phyloP scores from a whole-genome alignment of 805 yeast genomes.

The Saturnispora hagleri region DNA sequence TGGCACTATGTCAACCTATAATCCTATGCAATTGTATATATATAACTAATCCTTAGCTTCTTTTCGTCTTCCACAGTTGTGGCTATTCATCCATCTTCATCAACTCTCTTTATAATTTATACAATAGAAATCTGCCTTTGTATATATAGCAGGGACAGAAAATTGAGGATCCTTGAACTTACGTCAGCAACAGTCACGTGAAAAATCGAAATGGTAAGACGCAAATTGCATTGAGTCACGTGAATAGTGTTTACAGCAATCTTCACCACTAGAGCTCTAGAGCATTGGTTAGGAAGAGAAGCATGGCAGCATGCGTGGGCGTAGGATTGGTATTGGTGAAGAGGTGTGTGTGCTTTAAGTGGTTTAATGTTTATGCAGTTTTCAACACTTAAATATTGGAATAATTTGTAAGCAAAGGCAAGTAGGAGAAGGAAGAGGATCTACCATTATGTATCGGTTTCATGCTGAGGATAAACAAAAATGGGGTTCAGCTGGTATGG shows the following conservation, averaged over 20 bases:
- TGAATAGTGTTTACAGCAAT: not conserved
- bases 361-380: no score
- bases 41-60: not conserved
- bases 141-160: not conserved
- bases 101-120: not conserved
- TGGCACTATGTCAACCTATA: not conserved
- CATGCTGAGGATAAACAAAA: no score
- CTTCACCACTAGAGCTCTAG: not conserved
- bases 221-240: not conserved
- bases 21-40: not conserved
- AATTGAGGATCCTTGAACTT: not conserved
- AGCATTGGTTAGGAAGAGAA: no score
- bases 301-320: no score
- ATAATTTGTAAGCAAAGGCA: no score
- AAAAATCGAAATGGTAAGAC: not conserved
- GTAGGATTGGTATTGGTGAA: no score
- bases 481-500: no score
- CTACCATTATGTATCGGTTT: not conserved
- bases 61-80: not conserved
- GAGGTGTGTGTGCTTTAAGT: no score
- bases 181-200: not conserved
- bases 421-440: not conserved
- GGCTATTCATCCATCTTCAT: not conserved
- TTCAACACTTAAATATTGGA: no score
- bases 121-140: not conserved